Percentiles rank a stretch among this genome's conserved stretches.
Conservation (phyloP, 371 early-diverging fungal species). For the Dinochytrium kinnereticum region DNA sequence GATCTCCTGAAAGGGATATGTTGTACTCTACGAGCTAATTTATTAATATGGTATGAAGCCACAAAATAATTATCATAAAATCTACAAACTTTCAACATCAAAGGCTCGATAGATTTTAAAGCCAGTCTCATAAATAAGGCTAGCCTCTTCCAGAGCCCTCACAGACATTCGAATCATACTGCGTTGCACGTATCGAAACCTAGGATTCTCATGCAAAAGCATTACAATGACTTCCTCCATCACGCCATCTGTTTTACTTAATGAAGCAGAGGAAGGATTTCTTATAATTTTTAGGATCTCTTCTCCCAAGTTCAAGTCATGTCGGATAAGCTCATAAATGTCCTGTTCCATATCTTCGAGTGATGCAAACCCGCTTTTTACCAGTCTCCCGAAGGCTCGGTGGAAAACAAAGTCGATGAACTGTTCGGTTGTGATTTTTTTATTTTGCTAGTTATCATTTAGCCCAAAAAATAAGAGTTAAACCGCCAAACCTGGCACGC, state of each 20-base stretch:
- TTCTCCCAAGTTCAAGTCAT: slow-evolving; percentile 6
- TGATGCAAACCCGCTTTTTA: not conserved
- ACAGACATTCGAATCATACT: not conserved
- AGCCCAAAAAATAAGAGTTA: too few species aligned
- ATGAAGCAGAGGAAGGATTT: not conserved
- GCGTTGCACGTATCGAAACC: not conserved
- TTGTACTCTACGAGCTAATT: too few species aligned
- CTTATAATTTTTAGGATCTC: not conserved
- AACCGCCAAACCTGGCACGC: not conserved
- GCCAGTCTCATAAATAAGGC: not conserved
- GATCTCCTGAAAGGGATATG: too few species aligned
- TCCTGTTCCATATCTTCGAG: not conserved
- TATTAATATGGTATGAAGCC: not conserved
- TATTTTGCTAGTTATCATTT: too few species aligned
- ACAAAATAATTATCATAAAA: not conserved
- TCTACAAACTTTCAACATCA: not conserved
- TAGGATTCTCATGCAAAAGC: not conserved
- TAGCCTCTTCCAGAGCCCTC: not conserved
- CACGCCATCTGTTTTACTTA: slow-evolving; percentile 5
- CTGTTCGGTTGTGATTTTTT: too few species aligned
- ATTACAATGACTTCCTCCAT: slow-evolving; percentile 11
- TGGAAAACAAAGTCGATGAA: not conserved
- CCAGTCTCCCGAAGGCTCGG: not conserved
- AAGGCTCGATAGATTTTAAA: not conserved
- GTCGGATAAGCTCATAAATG: not conserved